Evolutionary conservation across 129 eudicot species (phyloP).

Genomic region (sunflower (Helianthus annuus)): HanXRQr2.0-SUNRISE NC_035448.2:23763497-23763996

Average conservation of each 20-base stretch:
- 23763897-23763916: constrained; percentile 29
- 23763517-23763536: constrained; percentile 1
- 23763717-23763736: background rate
- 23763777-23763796: constrained; percentile 10
- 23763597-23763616: background rate
- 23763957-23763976: constrained; percentile 31
- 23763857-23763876: constrained; percentile 34
- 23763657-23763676: constrained; percentile 1
- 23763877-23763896: constrained; percentile 35
- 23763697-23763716: constrained; percentile 2
- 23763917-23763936: constrained; percentile 46
- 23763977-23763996: constrained; percentile 60
- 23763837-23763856: background rate
- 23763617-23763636: background rate
- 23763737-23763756: constrained; percentile 14
- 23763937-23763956: constrained; percentile 29
- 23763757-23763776: background rate
- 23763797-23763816: background rate
- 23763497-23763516: constrained; percentile 1
- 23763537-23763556: constrained; percentile 14
- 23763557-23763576: constrained; percentile 11
- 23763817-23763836: background rate
- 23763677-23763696: constrained; percentile 2
- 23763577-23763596: background rate
- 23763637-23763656: constrained; percentile 1